Percentiles rank a stretch among this genome's conserved stretches.
phyloP scores from a whole-genome alignment of 2,329 filamentous ascomycete genomes.

The Keithomyces neogunnii region DNA sequence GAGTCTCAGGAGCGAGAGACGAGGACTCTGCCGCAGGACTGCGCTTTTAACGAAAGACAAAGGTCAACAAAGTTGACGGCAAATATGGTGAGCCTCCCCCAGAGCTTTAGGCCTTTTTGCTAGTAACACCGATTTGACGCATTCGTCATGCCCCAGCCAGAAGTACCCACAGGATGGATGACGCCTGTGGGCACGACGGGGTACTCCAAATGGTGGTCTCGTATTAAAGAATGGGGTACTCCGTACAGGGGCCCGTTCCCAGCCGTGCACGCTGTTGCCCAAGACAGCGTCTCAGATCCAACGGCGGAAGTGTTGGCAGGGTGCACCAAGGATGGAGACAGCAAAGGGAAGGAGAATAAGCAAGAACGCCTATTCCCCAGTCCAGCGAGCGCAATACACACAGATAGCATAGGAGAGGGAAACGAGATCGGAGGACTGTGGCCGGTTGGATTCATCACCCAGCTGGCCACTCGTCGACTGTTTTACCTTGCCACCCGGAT shows the following conservation, averaged over 20 bases:
- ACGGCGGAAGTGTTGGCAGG: not conserved
- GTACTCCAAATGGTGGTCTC: not conserved
- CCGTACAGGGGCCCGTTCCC: not conserved
- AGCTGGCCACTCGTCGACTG: too few relatives aligned
- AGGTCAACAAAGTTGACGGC: not conserved
- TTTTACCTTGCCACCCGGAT: not conserved
- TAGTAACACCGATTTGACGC: not conserved
- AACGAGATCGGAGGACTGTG: too few relatives aligned
- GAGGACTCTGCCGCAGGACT: not conserved
- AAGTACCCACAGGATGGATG: not conserved
- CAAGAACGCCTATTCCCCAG: too few relatives aligned
- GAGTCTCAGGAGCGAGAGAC: not conserved
- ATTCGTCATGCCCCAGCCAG: not conserved
- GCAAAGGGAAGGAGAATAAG: not conserved
- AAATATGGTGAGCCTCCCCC: not conserved
- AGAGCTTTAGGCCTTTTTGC: not conserved
- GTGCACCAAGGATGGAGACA: not conserved
- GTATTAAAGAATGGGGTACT: not conserved
- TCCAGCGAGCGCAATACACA: too few relatives aligned
- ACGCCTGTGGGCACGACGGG: not conserved
- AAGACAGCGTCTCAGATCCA: slow-evolving; percentile 1
- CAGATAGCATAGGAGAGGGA: too few relatives aligned
- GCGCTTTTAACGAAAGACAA: not conserved
- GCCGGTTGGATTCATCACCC: too few relatives aligned
- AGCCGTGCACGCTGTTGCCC: not conserved